A percentile compares a stretch with the other conserved stretches of the same genome.
Evolutionary conservation across 768 basidiomycete genomes (phyloP).

Genomic region (button mushroom (Agaricus bisporus)): DNA sequence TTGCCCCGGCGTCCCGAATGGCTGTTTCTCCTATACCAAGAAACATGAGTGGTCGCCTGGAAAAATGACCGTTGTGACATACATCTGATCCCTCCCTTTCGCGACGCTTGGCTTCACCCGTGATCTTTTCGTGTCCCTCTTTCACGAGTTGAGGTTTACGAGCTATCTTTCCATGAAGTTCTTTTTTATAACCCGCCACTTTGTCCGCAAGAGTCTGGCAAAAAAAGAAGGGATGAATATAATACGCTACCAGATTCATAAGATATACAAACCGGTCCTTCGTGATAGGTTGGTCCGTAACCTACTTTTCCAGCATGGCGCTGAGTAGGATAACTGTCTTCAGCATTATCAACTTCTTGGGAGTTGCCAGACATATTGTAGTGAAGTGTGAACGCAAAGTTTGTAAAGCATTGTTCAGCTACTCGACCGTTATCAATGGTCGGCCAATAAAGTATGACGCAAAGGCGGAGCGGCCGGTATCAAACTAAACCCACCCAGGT

Average conservation of each 20-base stretch:
- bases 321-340: conserved; percentile 2
- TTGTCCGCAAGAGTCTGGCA: conserved; percentile 5
- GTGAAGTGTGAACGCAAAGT: not conserved
- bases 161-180: conserved; percentile 9
- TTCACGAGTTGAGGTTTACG: conserved; percentile 8
- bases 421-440: not conserved
- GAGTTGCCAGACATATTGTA: not conserved
- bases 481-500: not conserved
- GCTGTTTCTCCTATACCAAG: not conserved
- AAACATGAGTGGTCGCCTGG: no score
- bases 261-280: not conserved
- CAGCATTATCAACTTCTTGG: not conserved
- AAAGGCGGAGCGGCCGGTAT: not conserved
- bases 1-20: not conserved
- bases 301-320: conserved; percentile 9
- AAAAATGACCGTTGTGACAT: not conserved
- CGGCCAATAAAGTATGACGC: not conserved
- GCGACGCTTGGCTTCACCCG: conserved; percentile 5
- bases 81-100: not conserved
- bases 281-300: conserved; percentile 3
- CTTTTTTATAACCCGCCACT: conserved; percentile 6
- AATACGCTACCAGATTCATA: not conserved
- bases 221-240: not conserved
- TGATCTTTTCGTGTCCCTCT: conserved; percentile 6
- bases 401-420: not conserved